Conservation (phyloP, 1,284 basidiomycete species). For the Ustilago hordei region DNA sequence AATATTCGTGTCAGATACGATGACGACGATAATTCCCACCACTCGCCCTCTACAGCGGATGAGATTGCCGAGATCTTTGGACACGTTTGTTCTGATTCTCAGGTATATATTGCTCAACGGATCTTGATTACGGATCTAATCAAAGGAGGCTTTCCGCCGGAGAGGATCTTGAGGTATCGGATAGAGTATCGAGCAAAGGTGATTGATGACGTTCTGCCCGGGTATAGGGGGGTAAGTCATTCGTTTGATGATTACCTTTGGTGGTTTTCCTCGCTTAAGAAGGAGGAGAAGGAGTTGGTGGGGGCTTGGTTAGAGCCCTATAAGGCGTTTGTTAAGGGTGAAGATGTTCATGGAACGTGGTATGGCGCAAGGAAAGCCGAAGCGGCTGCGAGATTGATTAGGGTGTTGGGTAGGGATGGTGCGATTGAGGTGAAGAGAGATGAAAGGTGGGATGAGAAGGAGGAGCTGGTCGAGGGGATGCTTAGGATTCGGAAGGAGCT, state of each 20-base stretch:
- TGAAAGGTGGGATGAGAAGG: conserved; percentile 33
- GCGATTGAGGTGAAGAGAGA: conserved; percentile 17
- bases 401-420: conserved; percentile 23
- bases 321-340: conserved; percentile 24
- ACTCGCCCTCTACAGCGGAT: not conserved
- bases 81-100: conserved; percentile 35
- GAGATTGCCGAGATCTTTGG: conserved; percentile 36
- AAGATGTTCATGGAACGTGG: conserved; percentile 18
- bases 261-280: conserved; percentile 26
- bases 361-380: conserved; percentile 14
- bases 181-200: conserved; percentile 35
- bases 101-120: conserved; percentile 50
- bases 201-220: conserved; percentile 14
- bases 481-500: conserved; percentile 20
- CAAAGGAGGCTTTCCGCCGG: conserved; percentile 11
- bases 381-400: conserved; percentile 8
- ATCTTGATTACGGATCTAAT: conserved; percentile 40
- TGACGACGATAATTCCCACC: not conserved
- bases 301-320: conserved; percentile 30
- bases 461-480: conserved; percentile 28
- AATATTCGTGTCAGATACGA: conserved; percentile 40
- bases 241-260: conserved; percentile 47
- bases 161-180: conserved; percentile 36
- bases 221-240: conserved; percentile 43
- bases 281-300: conserved; percentile 7